Conservation (phyloP, 2,329 filamentous ascomycete species). For the Albifimbria verrucaria region DNA sequence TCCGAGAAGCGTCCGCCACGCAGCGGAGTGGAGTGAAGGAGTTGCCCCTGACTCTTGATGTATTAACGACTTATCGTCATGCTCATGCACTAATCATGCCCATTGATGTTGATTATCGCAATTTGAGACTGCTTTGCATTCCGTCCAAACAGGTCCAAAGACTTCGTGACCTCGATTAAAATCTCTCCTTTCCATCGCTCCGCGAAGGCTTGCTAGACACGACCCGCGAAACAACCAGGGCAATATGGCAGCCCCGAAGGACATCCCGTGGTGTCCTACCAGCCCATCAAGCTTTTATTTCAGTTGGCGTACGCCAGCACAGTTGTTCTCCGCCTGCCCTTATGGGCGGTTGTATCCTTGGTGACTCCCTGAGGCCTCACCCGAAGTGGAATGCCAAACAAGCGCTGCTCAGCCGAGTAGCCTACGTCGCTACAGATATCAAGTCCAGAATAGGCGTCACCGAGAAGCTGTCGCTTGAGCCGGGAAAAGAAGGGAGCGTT, state of each 20-base stretch:
- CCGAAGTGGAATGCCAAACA: background rate
- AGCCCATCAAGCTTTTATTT: background rate
- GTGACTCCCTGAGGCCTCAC: background rate
- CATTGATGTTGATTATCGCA: too few relatives aligned
- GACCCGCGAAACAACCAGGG: background rate
- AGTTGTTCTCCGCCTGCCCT: background rate
- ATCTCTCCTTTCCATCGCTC: background rate
- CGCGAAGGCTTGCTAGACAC: background rate
- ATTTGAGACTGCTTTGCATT: too few relatives aligned
- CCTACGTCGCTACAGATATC: background rate
- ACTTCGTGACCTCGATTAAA: too few relatives aligned
- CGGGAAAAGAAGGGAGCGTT: constrained; percentile 16
- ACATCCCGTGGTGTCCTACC: background rate
- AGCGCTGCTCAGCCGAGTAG: background rate
- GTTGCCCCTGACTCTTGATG: too few relatives aligned
- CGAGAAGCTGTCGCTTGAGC: constrained; percentile 17
- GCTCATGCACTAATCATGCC: too few relatives aligned
- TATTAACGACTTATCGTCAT: too few relatives aligned
- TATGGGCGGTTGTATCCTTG: background rate
- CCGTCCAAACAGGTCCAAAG: too few relatives aligned
- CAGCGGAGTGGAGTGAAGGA: too few relatives aligned
- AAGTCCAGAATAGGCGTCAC: constrained; percentile 7
- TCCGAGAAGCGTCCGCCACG: too few relatives aligned
- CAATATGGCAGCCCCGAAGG: background rate
- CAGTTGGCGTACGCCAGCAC: background rate